Evolutionary conservation across 257 asterid genomes (phyloP), one percentile per base, ranked within the genome.

Genomic region (Solanum rostratum): DNA sequence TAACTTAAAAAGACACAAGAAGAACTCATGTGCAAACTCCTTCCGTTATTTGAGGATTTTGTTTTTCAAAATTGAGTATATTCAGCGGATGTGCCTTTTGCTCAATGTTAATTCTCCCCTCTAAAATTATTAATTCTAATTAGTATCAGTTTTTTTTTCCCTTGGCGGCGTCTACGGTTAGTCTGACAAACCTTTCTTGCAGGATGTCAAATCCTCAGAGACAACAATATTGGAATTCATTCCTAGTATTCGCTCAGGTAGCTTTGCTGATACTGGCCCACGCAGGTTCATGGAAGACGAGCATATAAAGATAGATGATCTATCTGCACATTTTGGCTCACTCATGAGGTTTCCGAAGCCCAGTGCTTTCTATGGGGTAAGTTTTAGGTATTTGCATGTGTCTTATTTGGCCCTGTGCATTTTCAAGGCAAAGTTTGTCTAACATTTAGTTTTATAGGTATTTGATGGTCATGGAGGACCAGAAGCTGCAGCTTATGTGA

Each of bases 391-490:
- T 22, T 10, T 30, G n/a, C 59, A 24, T n/a, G 0, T 49, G 24
- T 0, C 62, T 49, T 49, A 7, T 27, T 76, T 0, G 18, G 7
- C 82, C 62, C 82, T 24, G 24, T 16, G 13, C 27, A 76, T 76
- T 76, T 76, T 16, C 43, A 49, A 14, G 24, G 63, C 45, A 16
- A 10, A 29, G 14, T 9, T 71, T 20, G 19, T 70, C 54, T 74
- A 63, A 24, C 6, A 10, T 69, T 33, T 29, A 30, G 73, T 6
- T 30, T 66, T 63, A 16, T 63, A 93, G 98, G 85, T 93, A 49
- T 95, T 95, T 89, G 97, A 95, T 88, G 98, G 98, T 10, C 98
- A 95, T 73, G 98, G 98, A 82, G 98, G 98, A 45, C 89, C 97
- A 14, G 98, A 95, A 87, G 98, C 98, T n/a, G 98, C 98, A 29